These are phyloP conservation scores for Globisporangium takayamanum DNA, from an alignment of 352 stramenopile genomes.

Conservation along the genomic window DNA sequence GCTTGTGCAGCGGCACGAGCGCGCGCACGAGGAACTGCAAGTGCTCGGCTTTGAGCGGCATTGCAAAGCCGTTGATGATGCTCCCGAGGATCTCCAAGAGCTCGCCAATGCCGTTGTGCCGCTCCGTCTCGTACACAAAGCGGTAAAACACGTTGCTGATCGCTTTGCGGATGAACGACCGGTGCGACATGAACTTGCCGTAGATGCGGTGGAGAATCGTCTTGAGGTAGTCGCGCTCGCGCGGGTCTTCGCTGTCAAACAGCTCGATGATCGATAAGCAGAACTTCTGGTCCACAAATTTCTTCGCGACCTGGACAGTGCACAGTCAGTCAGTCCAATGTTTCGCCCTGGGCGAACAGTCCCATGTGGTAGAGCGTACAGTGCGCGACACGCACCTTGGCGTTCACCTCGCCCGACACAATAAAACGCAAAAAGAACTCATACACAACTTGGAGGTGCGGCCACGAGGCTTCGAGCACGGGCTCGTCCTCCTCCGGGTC, in stretches of 20 bases:
- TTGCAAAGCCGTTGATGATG: constrained; percentile 99
- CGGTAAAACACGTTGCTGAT: constrained; percentile 98
- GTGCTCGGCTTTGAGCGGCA: constrained; percentile 98
- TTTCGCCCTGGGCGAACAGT: not conserved
- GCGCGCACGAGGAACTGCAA: constrained; percentile 92
- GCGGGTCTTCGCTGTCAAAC: constrained; percentile 93
- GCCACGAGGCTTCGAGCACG: constrained; percentile 95
- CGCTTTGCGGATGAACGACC: constrained; percentile 96
- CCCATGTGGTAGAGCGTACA: not conserved
- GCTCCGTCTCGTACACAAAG: constrained; percentile 98
- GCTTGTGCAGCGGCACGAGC: constrained; percentile 98
- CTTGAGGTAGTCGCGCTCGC: constrained; percentile 99
- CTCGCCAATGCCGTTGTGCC: constrained; percentile 93
- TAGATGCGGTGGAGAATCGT: constrained; percentile 99
- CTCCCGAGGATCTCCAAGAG: constrained; percentile 97
- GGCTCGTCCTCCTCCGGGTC: constrained; percentile 98
- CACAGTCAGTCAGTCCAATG: not conserved
- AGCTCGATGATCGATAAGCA: constrained; percentile 95
- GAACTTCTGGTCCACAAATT: constrained; percentile 97
- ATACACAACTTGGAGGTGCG: constrained; percentile 97
- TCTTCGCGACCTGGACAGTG: constrained; percentile 82
- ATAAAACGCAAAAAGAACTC: constrained; percentile 99
- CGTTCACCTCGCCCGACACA: constrained; percentile 95
- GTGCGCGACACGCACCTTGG: constrained; percentile 53
- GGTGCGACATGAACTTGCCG: constrained; percentile 98